Base-by-base conservation (phyloP, 371 early-diverging fungal genomes). In the Circinella umbellata region DNA sequence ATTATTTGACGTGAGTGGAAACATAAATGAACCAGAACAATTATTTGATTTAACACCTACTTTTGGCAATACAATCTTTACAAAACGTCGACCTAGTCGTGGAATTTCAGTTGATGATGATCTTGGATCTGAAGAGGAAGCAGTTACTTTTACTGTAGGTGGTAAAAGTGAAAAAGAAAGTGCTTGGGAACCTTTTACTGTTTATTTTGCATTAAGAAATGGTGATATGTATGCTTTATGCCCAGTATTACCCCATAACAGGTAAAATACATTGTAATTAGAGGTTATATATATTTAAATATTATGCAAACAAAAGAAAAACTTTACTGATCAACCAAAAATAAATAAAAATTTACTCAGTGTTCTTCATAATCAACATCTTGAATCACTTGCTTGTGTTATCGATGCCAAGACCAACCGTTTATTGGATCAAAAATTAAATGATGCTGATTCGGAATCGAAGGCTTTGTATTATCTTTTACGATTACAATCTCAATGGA, bases 191-290 rank as follows among this genome's bases (percentile, higher is more conserved):
- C 66, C 79, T 3, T 81, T 84, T 36, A 77, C 82, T 7, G 72
- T 84, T 1, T 81, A 77, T 48, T 84, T 79, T 67, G 74, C 76
- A 13, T 71, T 80, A 18, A 76, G 80, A 36, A 76, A 71, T 49
- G 84, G 84, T 0, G 82, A 81, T 48, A 67, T 80, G 3, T 81
- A 84, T 66, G 76, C 82, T 0, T 63, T 84, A 1, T 81, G 84
- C 47, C 84, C 84, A 15, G 79, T 84, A 3, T 61, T 81, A 36
- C 84, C 84, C 0, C 79, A 64, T 64, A 73, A 71, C 69, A 80
- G 79, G 81, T 78, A 80, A 64, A 1, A 27, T 27, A 27, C 2
- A 27, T 55, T 10, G 36, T 9, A 15, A 6, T 20, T 61, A 35
- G n/a, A 3, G 61, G 42, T 18, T 14, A 65, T 47, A n/a, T 67